Conservation (phyloP, 495 filamentous ascomycete genomes). For the Sporormia fimetaria region DNA sequence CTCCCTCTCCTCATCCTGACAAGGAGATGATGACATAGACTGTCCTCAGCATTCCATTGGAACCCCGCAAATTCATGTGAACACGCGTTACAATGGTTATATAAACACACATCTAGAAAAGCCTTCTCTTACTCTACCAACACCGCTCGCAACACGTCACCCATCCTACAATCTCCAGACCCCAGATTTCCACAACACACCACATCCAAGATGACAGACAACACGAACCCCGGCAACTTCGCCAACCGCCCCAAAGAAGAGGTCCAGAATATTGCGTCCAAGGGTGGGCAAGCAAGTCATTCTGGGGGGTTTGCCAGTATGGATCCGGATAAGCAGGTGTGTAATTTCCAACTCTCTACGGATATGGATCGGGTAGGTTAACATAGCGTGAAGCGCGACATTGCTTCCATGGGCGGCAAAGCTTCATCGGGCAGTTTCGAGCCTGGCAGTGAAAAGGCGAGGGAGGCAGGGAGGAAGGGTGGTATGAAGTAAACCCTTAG, state of each 20-base stretch:
- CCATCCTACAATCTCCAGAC: not conserved
- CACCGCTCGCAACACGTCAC: not conserved
- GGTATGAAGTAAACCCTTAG: conserved; percentile 21
- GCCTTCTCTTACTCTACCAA: not conserved
- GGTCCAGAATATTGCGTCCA: conserved; percentile 40
- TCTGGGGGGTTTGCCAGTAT: conserved; percentile 25
- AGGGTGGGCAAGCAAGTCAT: conserved; percentile 41
- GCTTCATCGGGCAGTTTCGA: conserved; percentile 38
- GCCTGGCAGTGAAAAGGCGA: conserved; percentile 35
- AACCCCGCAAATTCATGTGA: not conserved
- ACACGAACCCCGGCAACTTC: conserved; percentile 52
- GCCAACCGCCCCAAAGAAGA: conserved; percentile 51
- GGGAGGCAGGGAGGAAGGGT: conserved; percentile 40
- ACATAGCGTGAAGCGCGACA: conserved; percentile 22
- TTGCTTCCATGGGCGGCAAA: conserved; percentile 26
- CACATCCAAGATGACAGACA: conserved; percentile 30
- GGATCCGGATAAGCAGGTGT: conserved; percentile 28
- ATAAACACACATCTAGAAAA: too few species aligned
- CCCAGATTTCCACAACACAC: not conserved
- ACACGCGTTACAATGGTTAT: not conserved
- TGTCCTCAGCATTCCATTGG: not conserved
- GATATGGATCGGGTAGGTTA: too few species aligned
- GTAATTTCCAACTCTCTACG: conserved; percentile 1
- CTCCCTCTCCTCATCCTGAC: conserved; percentile 1
- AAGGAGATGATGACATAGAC: conserved; percentile 1